phyloP scores from a whole-genome alignment of 2,329 filamentous ascomycete species.

The Monosporascus cannonballus region DNA sequence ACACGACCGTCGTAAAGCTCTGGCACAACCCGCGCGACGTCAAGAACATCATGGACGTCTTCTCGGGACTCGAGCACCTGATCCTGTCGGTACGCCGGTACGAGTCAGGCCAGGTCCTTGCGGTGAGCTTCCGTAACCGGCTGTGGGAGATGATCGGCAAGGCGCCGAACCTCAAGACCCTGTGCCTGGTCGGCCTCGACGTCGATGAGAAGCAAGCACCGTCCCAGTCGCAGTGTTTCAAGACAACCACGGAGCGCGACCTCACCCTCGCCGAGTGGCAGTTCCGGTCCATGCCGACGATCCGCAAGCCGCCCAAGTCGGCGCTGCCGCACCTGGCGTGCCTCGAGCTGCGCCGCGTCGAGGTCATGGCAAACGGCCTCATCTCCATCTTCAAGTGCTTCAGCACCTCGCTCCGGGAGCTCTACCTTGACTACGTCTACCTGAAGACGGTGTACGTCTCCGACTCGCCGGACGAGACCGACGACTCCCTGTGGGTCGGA shows the following conservation, averaged over 20 bases:
- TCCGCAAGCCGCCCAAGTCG: constrained; percentile 23
- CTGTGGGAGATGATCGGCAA: constrained; percentile 45
- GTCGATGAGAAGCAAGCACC: constrained; percentile 28
- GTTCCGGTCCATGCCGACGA: constrained; percentile 30
- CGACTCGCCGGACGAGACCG: constrained; percentile 26
- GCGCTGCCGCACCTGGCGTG: constrained; percentile 32
- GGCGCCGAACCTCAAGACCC: constrained; percentile 36
- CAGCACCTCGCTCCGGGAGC: constrained; percentile 33
- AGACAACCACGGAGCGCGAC: constrained; percentile 32
- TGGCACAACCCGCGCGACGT: constrained; percentile 47
- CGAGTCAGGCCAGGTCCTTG: constrained; percentile 29
- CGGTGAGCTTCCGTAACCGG: constrained; percentile 35
- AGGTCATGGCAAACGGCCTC: constrained; percentile 32
- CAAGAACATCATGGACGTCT: constrained; percentile 38
- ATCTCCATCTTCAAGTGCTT: constrained; percentile 28
- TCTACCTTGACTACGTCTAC: constrained; percentile 40
- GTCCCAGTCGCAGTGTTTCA: constrained; percentile 20
- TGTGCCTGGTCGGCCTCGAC: constrained; percentile 43
- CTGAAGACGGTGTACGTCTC: constrained; percentile 34
- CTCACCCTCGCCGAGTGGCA: constrained; percentile 33
- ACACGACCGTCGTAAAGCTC: constrained; percentile 40
- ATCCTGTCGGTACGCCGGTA: constrained; percentile 41
- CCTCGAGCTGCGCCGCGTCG: constrained; percentile 38
- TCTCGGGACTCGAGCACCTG: constrained; percentile 37
- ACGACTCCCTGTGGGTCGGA: constrained; percentile 38